A percentile compares a stretch with the other conserved stretches of the same genome.
These are phyloP conservation scores for Leccinum fuscescens DNA, from an alignment of 1,284 basidiomycete species.

Conservation along the genomic window DNA sequence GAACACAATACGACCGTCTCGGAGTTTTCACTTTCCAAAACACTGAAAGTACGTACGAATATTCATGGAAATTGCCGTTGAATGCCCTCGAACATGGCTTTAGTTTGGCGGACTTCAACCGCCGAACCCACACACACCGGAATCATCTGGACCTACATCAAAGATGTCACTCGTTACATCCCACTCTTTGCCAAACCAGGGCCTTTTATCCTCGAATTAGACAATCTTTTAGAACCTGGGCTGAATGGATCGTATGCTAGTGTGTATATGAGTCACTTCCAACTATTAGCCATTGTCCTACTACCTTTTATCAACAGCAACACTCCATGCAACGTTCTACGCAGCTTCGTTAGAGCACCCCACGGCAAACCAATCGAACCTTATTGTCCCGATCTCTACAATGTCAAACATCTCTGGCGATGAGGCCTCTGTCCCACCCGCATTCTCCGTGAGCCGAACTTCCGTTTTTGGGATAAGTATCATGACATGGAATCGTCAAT, in stretches of 20 bases:
- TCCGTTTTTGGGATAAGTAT: neutral
- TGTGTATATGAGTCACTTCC: constrained; percentile 30
- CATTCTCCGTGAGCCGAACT: constrained; percentile 55
- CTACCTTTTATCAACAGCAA: constrained; percentile 42
- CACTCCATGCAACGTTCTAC: constrained; percentile 68
- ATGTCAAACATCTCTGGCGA: constrained; percentile 60
- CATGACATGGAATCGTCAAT: neutral
- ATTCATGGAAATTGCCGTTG: neutral
- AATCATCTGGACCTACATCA: constrained; percentile 77
- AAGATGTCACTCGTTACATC: constrained; percentile 72
- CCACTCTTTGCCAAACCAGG: constrained; percentile 68
- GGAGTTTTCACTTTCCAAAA: constrained; percentile 73
- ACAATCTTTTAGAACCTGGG: constrained; percentile 60
- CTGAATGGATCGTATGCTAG: constrained; percentile 70
- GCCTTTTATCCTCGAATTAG: constrained; percentile 67
- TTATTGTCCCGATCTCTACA: constrained; percentile 69
- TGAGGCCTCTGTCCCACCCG: constrained; percentile 69
- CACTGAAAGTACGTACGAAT: constrained; percentile 59
- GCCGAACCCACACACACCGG: constrained; percentile 70
- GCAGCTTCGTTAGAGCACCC: constrained; percentile 55
- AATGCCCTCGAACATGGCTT: constrained; percentile 1
- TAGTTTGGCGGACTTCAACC: constrained; percentile 78
- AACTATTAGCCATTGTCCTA: constrained; percentile 3
- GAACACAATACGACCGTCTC: constrained; percentile 75
- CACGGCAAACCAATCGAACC: constrained; percentile 56